phyloP scores from a whole-genome alignment of 2,329 filamentous ascomycete genomes.

The Aureobasidium subglaciale region DNA sequence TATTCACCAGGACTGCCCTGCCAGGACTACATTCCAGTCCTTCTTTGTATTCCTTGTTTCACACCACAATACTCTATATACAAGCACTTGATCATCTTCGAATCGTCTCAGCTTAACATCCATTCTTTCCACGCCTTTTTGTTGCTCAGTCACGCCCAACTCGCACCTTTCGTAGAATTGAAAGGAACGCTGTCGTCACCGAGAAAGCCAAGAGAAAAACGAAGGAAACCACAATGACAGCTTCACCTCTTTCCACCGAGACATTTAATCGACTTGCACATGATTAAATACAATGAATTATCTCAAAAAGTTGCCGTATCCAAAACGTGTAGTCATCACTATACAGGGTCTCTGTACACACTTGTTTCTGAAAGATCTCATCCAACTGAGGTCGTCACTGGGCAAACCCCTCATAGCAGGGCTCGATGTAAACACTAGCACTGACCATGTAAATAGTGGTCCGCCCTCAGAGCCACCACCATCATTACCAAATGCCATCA shows the following conservation, averaged over 20 bases:
- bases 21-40: background rate
- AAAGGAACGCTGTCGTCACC: conserved; percentile 11
- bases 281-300: background rate
- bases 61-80: background rate
- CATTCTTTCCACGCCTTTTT: background rate
- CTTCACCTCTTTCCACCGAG: background rate
- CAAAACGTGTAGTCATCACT: background rate
- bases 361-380: background rate
- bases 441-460: conserved; percentile 9
- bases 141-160: background rate
- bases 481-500: conserved; percentile 4
- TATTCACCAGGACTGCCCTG: background rate
- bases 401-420: conserved; percentile 2
- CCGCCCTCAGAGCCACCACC: conserved; percentile 3
- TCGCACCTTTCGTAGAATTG: background rate
- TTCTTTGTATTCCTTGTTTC: background rate
- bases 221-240: conserved; percentile 1
- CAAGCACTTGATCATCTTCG: background rate
- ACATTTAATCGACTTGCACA: background rate
- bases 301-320: background rate
- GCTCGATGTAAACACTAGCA: conserved; percentile 6
- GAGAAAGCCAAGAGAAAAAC: conserved; percentile 13
- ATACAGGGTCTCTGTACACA: conserved; percentile 1
- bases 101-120: background rate
- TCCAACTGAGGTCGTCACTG: background rate